Conservation (phyloP, 169 alveolate genomes). For the Eimeria nieschulzi region DNA sequence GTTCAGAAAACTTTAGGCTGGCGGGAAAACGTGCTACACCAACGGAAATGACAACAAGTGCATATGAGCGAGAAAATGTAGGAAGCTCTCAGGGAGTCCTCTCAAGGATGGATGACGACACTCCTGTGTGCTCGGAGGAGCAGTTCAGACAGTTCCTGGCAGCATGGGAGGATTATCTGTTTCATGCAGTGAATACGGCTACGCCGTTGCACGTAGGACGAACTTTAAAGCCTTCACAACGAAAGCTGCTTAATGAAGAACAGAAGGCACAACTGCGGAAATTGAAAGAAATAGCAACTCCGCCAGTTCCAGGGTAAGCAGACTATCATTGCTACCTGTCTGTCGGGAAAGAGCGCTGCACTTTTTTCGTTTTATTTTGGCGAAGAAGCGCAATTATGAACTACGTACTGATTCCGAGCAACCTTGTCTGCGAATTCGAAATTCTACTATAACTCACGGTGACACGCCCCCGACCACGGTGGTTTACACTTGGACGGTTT, state of each 20-base stretch:
- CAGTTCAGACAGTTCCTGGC: slow-evolving; percentile 9
- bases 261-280: not conserved
- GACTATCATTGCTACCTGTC: not conserved
- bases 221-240: slow-evolving; percentile 21
- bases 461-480: too few species aligned
- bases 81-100: not conserved
- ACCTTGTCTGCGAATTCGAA: too few species aligned
- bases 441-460: too few species aligned
- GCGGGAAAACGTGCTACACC: not conserved
- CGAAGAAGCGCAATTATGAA: too few species aligned
- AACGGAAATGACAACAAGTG: not conserved
- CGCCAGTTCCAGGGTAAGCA: not conserved
- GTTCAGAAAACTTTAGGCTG: not conserved
- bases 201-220: slow-evolving; percentile 28
- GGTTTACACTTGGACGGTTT: too few species aligned
- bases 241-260: slow-evolving; percentile 2
- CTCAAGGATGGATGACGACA: not conserved
- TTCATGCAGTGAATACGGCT: not conserved
- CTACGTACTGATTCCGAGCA: too few species aligned
- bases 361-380: too few species aligned
- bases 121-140: not conserved
- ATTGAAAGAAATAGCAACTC: not conserved
- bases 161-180: slow-evolving; percentile 43
- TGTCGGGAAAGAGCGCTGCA: too few species aligned
- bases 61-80: not conserved